Base-by-base conservation (phyloP, 495 filamentous ascomycete species). In the Coniosporium apollinis region DNA sequence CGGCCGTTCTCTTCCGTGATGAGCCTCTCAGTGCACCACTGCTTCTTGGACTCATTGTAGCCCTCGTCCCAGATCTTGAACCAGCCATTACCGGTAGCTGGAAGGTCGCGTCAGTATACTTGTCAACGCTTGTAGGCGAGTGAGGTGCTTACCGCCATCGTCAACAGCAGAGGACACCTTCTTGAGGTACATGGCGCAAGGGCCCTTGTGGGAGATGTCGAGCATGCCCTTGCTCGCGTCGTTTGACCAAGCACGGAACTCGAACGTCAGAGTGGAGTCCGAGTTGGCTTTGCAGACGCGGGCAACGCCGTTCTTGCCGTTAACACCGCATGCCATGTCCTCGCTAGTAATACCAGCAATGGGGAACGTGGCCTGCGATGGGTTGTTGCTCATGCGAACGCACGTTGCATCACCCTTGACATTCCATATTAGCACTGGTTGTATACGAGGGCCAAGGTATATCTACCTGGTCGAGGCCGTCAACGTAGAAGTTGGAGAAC, bases 1-100 rank as follows among this genome's bases (percentile, higher is more conserved):
- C 71, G 60, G n/a, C 79, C 78, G 19, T 71, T 60, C 50, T 72
- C 70, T 17, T 50, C 57, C 36, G 76, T 76, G 28, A 86, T 77
- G 28, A 86, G 46, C 29, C 69, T 69, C 41, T 79, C 64, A 1
- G 75, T 76, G 43, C 81, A 81, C 71, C 76, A 83, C 38, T 67
- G 56, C 2, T 59, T 58, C 30, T 48, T 43, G 4, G 29, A 30
- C 2, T 56, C 40, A 46, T 75, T 65, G 47, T 77, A 79, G 31
- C 74, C 76, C 21, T 72, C 65, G 29, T 77, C 60, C 57, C 57
- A 79, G 51, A 87, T 72, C 61, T 84, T 85, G 62, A 87, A 80
- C 81, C 81, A 87, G 15, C 81, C 79, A 37, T 54, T 53, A 3
- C 80, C 79, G 19, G 60, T 16, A n/a, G n/a, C n/a, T n/a, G n/a